Percentiles rank a stretch among this genome's conserved stretches.
These are phyloP conservation scores for Noccaea caerulescens DNA, from an alignment of 345 rosid genomes.

Conservation along the genomic window DNA sequence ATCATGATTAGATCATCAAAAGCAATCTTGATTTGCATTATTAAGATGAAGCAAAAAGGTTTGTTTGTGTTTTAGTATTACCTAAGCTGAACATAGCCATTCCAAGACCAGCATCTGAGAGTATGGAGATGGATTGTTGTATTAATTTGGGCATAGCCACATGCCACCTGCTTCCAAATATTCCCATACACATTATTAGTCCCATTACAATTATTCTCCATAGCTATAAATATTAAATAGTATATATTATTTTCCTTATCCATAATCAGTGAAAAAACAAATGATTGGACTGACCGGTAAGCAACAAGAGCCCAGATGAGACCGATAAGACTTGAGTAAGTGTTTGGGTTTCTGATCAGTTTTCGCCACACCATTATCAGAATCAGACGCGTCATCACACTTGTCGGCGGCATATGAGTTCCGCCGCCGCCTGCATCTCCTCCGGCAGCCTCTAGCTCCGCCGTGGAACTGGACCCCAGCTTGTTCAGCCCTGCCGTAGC, in stretches of 20 bases:
- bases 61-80: constrained; percentile 18
- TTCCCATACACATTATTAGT: constrained; percentile 30
- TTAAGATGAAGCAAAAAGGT: not conserved
- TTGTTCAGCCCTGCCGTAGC: constrained; percentile 56
- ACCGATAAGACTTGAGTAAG: constrained; percentile 92
- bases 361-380: constrained; percentile 98
- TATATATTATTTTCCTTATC: constrained; percentile 7
- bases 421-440: constrained; percentile 44
- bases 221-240: not conserved
- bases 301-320: constrained; percentile 88
- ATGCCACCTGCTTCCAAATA: constrained; percentile 69
- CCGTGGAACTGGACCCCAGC: constrained; percentile 62
- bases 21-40: not conserved
- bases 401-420: constrained; percentile 83
- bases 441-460: constrained; percentile 58
- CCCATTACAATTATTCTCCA: constrained; percentile 24
- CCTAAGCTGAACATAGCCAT: constrained; percentile 99
- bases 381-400: constrained; percentile 92
- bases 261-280: not conserved
- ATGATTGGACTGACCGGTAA: constrained; percentile 58
- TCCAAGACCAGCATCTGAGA: constrained; percentile 99
- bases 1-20: constrained; percentile 14
- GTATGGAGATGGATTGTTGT: constrained; percentile 79
- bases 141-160: constrained; percentile 86
- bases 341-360: constrained; percentile 93